Conservation (phyloP, 2,329 filamentous ascomycete species). For the Paecilomyces formosus region DNA sequence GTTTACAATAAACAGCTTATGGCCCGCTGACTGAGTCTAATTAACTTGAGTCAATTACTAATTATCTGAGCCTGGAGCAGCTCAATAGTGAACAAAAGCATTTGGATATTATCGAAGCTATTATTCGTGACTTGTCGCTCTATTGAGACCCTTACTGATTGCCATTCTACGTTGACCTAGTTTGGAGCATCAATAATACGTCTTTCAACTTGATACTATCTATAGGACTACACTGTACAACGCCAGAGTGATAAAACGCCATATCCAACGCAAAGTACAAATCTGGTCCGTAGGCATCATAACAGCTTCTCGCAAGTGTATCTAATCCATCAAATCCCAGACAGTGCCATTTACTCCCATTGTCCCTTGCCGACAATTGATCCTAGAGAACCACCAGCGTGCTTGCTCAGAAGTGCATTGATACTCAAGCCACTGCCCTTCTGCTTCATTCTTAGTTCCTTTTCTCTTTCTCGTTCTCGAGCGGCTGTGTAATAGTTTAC, state of each 20-base stretch:
- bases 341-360: conserved; percentile 28
- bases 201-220: neutral
- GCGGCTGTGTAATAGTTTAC: conserved; percentile 51
- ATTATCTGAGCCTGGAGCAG: neutral
- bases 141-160: too few relatives aligned
- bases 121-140: too few relatives aligned
- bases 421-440: conserved; percentile 31
- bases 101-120: neutral
- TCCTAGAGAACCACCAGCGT: conserved; percentile 30
- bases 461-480: conserved; percentile 52
- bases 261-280: neutral
- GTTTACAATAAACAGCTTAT: neutral
- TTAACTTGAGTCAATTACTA: neutral
- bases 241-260: neutral
- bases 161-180: too few relatives aligned
- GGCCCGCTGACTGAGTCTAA: neutral
- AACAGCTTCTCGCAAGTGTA: neutral
- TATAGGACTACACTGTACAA: neutral
- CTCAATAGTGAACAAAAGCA: neutral
- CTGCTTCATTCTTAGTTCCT: conserved; percentile 44
- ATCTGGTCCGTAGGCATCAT: neutral
- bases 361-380: conserved; percentile 27
- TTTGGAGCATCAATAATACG: too few relatives aligned
- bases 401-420: conserved; percentile 31
- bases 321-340: neutral